Evolutionary conservation across 768 basidiomycete genomes (phyloP).

Genomic region (Tylopilus sp.): DNA sequence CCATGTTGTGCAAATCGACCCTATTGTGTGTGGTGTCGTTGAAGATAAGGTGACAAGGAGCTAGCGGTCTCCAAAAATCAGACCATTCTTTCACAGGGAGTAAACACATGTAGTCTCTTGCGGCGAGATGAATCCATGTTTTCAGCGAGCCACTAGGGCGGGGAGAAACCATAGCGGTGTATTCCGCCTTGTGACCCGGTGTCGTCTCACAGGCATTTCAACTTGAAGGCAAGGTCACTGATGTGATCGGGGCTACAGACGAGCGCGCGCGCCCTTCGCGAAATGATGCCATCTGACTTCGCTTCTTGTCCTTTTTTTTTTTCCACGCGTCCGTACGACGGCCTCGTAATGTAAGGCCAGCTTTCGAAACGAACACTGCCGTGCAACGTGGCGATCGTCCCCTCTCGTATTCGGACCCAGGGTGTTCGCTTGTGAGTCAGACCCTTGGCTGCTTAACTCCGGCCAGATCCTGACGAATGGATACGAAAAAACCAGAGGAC

Average conservation of each 20-base stretch:
- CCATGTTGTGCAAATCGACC: slow-evolving; percentile 5
- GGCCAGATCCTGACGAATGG: slow-evolving; percentile 3
- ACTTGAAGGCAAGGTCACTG: slow-evolving; percentile 2
- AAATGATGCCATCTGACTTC: not conserved
- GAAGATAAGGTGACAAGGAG: not conserved
- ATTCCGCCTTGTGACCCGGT: not conserved
- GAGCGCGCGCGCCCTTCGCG: not conserved
- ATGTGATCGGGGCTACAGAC: not conserved
- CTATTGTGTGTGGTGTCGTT: not conserved
- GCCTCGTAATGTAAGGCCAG: slow-evolving; percentile 31
- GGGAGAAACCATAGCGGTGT: too few species aligned
- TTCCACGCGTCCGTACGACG: slow-evolving; percentile 30
- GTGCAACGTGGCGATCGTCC: slow-evolving; percentile 28
- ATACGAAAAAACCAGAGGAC: not conserved
- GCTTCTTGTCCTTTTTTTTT: not conserved
- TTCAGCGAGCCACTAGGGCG: too few species aligned
- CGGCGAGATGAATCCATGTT: not conserved
- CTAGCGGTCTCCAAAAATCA: slow-evolving; percentile 3
- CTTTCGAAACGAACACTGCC: slow-evolving; percentile 26
- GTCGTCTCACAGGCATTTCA: slow-evolving; percentile 4
- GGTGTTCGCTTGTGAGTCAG: slow-evolving; percentile 30
- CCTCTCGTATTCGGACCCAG: slow-evolving; percentile 20
- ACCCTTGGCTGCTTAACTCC: not conserved
- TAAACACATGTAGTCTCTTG: not conserved
- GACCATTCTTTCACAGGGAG: slow-evolving; percentile 1